Base-by-base conservation (phyloP, 495 filamentous ascomycete genomes). In the Penicillium roqueforti region DNA sequence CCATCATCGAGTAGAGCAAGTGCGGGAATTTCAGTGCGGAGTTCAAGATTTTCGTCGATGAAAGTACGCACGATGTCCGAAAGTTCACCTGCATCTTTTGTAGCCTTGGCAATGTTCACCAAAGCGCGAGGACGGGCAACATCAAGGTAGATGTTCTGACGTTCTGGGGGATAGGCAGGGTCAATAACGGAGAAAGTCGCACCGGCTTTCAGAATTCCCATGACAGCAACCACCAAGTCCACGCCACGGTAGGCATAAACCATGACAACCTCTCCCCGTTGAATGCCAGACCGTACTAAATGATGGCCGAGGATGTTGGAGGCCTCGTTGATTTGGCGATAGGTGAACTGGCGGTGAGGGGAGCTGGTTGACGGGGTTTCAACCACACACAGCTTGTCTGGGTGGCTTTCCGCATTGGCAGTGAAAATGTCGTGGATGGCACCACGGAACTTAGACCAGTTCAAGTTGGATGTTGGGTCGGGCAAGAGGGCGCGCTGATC, bases 81-180 rank as follows among this genome's bases (percentile, higher is more conserved):
- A 4, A 95, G 66, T 8, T 80, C 77, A 32, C 90, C 89, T 16
- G 85, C 83, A 67, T 95, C 87, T 57, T 80, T 75, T 2, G 84
- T 87, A 4, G 91, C 91, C 54, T 87, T 87, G 44, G 84, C 83
- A 58, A 97, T 95, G 29, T 84, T 79, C 34, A 97, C 83, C 50
- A 96, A 73, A 19, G 87, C 88, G 37, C 84, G 76, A 9, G 92
- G 92, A 53, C 84, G 80, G 29, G 92, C 87, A 23, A 97, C 92
- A 57, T 96, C 89, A 29, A 97, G 82, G 61, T 93, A 95, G 61
- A 96, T 88, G 58, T 87, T 87, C 66, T 98, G 93, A 42, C 93
- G 74, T 41, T 87, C 87, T 1, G 89, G 86, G 5, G 93, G 93
- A 65, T 98, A 97, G 14, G 83, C 80, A 3, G 92, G 92, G 60